Evolutionary conservation across 192 early-diverging fungal genomes (phyloP), one percentile per base, ranked within the genome.

Genomic region (Chytriomyces hyalinus): DNA sequence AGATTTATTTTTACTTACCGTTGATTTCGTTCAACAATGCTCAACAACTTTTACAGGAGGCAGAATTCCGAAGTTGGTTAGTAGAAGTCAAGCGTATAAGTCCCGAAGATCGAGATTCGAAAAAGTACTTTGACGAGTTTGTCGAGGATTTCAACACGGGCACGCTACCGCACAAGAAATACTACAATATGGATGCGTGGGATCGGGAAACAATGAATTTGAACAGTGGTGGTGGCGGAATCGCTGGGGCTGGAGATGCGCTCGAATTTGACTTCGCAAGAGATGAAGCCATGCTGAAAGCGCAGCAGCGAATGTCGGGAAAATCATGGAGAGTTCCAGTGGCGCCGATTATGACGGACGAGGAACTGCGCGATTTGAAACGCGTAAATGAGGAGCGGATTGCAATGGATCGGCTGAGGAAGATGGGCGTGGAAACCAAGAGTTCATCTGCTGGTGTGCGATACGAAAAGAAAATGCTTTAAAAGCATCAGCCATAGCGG

Each of bases 141-240:
- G 75, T 84, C 45, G 84, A 87, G 57, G 85, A 86, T 43, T 87
- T 72, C 78, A 87, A 87, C 67, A 86, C 80, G 8, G 80, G 73
- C 5, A 82, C 78, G 4, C 73, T 87, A 0, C 82, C 85, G 0
- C 81, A 83, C 73, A 45, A 46, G 20, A 87, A 86, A 48, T 68
- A 49, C 17, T 73, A 73, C 71, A 62, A 73, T n/a, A 73, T 73
- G 60, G 71, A 73, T 26, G 60, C 53, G 26, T 71, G 49, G 50
- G 69, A 71, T 51, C 24, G 45, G 36, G 9, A 71, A n/a, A 51
- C 22, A 10, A 59, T 17, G 22, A 28, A 51, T 59, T 4, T 51
- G 17, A 9, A 10, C 9, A 51, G 50, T 8, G 51, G 63, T 28
- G 24, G 63, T 65, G 70, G 50, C 8, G 51, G 63, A 20, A 26